Percentiles rank a stretch among this genome's conserved stretches.
phyloP scores from a whole-genome alignment of 2,329 filamentous ascomycete species.

The Apiospora saccharicola region DNA sequence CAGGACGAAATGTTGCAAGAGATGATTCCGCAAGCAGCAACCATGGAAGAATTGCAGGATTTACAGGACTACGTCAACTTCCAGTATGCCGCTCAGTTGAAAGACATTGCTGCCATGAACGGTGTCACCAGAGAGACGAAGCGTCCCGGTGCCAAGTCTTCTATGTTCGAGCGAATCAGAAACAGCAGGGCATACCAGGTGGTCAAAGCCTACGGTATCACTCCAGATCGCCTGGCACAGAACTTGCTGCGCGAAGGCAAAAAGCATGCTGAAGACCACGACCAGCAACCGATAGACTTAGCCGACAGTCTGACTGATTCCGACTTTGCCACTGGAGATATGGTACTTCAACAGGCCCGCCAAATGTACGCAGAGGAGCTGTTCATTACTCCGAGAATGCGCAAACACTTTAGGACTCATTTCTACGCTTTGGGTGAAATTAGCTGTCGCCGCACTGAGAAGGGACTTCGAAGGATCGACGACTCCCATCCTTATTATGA shows the following conservation, averaged over 20 bases:
- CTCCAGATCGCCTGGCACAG: slow-evolving; percentile 85
- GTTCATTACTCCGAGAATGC: slow-evolving; percentile 85
- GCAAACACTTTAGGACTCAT: slow-evolving; percentile 82
- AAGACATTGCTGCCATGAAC: slow-evolving; percentile 74
- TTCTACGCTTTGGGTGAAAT: slow-evolving; percentile 87
- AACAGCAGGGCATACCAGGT: slow-evolving; percentile 81
- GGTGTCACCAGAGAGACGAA: slow-evolving; percentile 72
- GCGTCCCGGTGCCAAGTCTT: slow-evolving; percentile 83
- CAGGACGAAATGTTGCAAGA: slow-evolving; percentile 81
- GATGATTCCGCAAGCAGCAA: slow-evolving; percentile 79
- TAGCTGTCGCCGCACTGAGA: slow-evolving; percentile 90
- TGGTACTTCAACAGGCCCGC: slow-evolving; percentile 81
- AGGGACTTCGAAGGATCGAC: slow-evolving; percentile 91
- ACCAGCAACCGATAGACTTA: slow-evolving; percentile 81
- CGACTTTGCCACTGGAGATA: slow-evolving; percentile 77
- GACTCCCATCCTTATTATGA: slow-evolving; percentile 97
- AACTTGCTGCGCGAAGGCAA: slow-evolving; percentile 83
- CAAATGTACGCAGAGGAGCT: slow-evolving; percentile 92
- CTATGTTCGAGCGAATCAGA: slow-evolving; percentile 84
- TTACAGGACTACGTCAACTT: slow-evolving; percentile 97
- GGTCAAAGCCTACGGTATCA: slow-evolving; percentile 89
- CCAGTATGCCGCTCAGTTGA: slow-evolving; percentile 84
- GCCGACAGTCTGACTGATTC: slow-evolving; percentile 79
- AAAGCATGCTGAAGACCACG: slow-evolving; percentile 85
- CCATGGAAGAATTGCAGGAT: slow-evolving; percentile 95